phyloP scores from a whole-genome alignment of 805 yeast species.

The Candida oleophila region DNA sequence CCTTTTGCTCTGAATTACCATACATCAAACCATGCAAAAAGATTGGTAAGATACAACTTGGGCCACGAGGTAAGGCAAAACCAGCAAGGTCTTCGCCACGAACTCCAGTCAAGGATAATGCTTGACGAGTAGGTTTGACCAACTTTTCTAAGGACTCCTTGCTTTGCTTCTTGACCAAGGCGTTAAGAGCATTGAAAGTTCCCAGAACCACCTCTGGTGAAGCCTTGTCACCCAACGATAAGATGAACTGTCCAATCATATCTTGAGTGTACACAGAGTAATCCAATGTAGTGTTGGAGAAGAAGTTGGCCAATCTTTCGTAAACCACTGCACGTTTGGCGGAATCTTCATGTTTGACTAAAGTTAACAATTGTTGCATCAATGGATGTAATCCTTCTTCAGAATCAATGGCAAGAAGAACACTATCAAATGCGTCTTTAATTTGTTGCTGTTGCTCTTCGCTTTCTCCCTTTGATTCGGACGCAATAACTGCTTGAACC shows the following conservation, averaged over 20 bases:
- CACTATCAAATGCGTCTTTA: conserved; percentile 58
- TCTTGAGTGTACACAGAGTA: conserved; percentile 73
- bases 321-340: conserved; percentile 62
- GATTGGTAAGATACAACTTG: conserved; percentile 83
- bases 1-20: conserved; percentile 82
- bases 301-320: conserved; percentile 70
- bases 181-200: conserved; percentile 62
- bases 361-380: conserved; percentile 72
- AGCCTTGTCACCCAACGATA: conserved; percentile 64
- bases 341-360: conserved; percentile 75
- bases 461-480: conserved; percentile 28
- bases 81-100: conserved; percentile 70
- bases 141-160: conserved; percentile 76
- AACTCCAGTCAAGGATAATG: conserved; percentile 64
- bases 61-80: conserved; percentile 76
- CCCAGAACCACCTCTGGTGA: conserved; percentile 61
- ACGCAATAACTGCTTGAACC: conserved; percentile 54
- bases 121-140: conserved; percentile 76
- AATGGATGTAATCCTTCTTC: conserved; percentile 82
- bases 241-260: conserved; percentile 66
- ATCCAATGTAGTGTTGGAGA: conserved; percentile 62
- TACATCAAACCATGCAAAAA: conserved; percentile 95
- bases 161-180: conserved; percentile 66
- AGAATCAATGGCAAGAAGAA: conserved; percentile 70
- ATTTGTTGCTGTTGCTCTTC: conserved; percentile 43